These are phyloP conservation scores for Neonectria coccinea DNA, from an alignment of 2,329 filamentous ascomycete genomes.

Conservation along the genomic window DNA sequence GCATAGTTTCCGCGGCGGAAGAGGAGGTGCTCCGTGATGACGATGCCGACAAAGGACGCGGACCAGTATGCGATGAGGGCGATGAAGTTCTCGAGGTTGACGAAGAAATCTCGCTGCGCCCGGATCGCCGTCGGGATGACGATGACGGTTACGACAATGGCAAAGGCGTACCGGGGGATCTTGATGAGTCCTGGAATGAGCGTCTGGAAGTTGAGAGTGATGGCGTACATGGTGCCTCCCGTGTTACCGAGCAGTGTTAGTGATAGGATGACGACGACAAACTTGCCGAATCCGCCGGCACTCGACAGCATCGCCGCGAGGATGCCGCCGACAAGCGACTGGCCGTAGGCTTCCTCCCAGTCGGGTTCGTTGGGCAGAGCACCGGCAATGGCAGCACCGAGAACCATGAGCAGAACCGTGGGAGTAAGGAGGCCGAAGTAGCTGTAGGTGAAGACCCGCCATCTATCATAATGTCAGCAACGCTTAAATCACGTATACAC, in stretches of 20 bases:
- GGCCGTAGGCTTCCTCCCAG: constrained; percentile 66
- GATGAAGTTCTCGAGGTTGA: constrained; percentile 68
- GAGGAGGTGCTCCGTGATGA: constrained; percentile 61
- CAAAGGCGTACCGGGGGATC: constrained; percentile 68
- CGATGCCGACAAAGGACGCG: constrained; percentile 64
- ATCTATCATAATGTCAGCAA: constrained; percentile 39
- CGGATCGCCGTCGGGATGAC: constrained; percentile 69
- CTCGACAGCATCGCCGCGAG: constrained; percentile 69
- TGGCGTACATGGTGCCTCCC: constrained; percentile 69
- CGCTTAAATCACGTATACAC: not conserved
- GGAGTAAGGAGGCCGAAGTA: constrained; percentile 67
- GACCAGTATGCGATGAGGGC: constrained; percentile 70
- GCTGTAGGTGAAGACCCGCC: constrained; percentile 65
- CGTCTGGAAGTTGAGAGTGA: constrained; percentile 74
- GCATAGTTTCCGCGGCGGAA: constrained; percentile 59
- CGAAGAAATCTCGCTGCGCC: constrained; percentile 68
- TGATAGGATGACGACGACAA: constrained; percentile 69
- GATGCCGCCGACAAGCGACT: constrained; percentile 67
- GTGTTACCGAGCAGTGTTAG: constrained; percentile 70
- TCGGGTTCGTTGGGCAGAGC: constrained; percentile 64
- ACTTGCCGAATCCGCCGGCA: constrained; percentile 71
- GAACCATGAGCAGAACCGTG: constrained; percentile 69
- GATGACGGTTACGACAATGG: constrained; percentile 67
- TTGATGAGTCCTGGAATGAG: constrained; percentile 66
- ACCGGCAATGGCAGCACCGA: constrained; percentile 73